phyloP scores from a whole-genome alignment of 2,329 filamentous ascomycete species.

The Ceratocystis harringtonii region DNA sequence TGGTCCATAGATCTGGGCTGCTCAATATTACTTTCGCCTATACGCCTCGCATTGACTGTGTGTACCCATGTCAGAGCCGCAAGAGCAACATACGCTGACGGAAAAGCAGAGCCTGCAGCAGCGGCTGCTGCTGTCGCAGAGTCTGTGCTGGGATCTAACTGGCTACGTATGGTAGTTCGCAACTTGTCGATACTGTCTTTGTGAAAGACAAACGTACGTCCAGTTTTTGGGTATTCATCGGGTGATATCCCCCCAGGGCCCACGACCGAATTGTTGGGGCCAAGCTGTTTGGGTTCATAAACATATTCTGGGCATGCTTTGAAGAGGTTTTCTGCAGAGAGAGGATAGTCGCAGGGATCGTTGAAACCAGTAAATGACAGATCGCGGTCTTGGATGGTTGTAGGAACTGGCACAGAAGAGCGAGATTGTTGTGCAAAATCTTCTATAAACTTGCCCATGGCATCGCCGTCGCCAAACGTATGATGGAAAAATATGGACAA shows the following conservation, averaged over 20 bases:
- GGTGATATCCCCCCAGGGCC: slow-evolving; percentile 22
- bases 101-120: slow-evolving; percentile 13
- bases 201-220: slow-evolving; percentile 30
- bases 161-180: slow-evolving; percentile 19
- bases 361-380: slow-evolving; percentile 21
- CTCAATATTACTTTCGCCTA: slow-evolving; percentile 11
- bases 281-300: slow-evolving; percentile 23
- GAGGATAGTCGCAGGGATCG: background rate
- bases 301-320: slow-evolving; percentile 28
- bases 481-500: slow-evolving; percentile 30
- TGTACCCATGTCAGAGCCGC: slow-evolving; percentile 30
- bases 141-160: background rate
- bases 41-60: slow-evolving; percentile 25
- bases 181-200: slow-evolving; percentile 25
- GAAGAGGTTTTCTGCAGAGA: slow-evolving; percentile 19
- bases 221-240: slow-evolving; percentile 25
- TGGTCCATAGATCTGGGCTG: background rate
- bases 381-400: slow-evolving; percentile 9
- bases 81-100: slow-evolving; percentile 29
- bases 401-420: slow-evolving; percentile 18
- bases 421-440: slow-evolving; percentile 23
- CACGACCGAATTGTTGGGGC: slow-evolving; percentile 25
- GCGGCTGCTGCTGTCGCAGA: background rate
- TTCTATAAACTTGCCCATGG: slow-evolving; percentile 27
- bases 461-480: slow-evolving; percentile 29